phyloP scores from a whole-genome alignment of 2,329 filamentous ascomycete genomes.

The Hymenoscyphus occultus region DNA sequence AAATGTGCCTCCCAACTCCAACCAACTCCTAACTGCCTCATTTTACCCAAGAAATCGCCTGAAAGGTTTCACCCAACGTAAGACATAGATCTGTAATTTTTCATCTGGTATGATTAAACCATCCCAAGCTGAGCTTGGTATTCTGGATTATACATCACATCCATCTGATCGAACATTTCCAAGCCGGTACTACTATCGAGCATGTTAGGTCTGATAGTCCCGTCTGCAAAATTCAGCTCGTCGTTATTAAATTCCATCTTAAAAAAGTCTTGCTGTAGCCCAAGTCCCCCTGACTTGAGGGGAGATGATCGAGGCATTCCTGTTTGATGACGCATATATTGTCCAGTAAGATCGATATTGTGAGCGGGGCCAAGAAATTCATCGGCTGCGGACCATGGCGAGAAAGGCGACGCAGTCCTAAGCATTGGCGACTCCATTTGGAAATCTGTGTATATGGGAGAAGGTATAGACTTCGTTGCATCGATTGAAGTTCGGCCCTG shows the following conservation, averaged over 20 bases:
- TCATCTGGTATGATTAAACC: slow-evolving; percentile 2
- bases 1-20: background rate
- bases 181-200: slow-evolving; percentile 22
- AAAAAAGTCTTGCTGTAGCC: slow-evolving; percentile 19
- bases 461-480: slow-evolving; percentile 24
- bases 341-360: slow-evolving; percentile 26
- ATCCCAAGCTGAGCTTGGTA: slow-evolving; percentile 20
- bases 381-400: slow-evolving; percentile 28
- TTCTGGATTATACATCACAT: slow-evolving; percentile 18
- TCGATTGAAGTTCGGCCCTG: slow-evolving; percentile 22
- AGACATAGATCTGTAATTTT: background rate
- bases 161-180: slow-evolving; percentile 21
- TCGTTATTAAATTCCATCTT: slow-evolving; percentile 28
- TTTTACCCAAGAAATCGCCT: background rate
- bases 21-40: background rate
- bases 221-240: slow-evolving; percentile 21
- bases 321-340: slow-evolving; percentile 26
- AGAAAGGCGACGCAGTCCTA: slow-evolving; percentile 27
- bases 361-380: slow-evolving; percentile 28
- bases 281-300: slow-evolving; percentile 12
- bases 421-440: slow-evolving; percentile 30
- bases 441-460: slow-evolving; percentile 30
- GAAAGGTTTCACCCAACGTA: background rate
- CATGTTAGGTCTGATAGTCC: slow-evolving; percentile 27
- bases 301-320: slow-evolving; percentile 20